Conservation (phyloP, 1,284 basidiomycete species). For the Blastosporella zonata region DNA sequence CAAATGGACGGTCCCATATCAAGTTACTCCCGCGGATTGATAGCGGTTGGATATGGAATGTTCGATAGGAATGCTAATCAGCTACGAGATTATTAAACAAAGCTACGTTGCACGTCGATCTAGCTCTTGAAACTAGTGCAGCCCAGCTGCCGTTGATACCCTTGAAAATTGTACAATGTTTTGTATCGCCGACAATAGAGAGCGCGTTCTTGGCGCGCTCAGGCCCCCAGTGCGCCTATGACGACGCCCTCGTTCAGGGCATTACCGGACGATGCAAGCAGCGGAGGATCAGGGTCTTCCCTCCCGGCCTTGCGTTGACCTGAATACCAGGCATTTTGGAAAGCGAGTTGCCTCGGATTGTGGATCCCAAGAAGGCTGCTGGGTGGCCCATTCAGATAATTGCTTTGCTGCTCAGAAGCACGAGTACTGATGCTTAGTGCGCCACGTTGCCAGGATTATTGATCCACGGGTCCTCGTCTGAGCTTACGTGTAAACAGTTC, state of each 20-base stretch:
- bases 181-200: neutral
- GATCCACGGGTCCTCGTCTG: slow-evolving; percentile 10
- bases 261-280: neutral
- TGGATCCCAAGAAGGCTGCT: neutral
- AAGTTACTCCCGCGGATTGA: slow-evolving; percentile 6
- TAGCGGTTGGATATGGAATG: neutral
- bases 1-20: slow-evolving; percentile 3
- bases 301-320: neutral
- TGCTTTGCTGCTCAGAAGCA: neutral
- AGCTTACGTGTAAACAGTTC: neutral
- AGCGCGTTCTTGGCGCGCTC: neutral
- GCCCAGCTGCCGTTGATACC: neutral
- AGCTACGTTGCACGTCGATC: neutral
- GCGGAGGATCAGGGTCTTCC: neutral
- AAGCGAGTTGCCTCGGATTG: slow-evolving; percentile 2
- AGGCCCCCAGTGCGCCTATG: neutral
- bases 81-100: neutral
- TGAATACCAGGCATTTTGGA: neutral
- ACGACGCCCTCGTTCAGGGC: neutral
- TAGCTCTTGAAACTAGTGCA: neutral
- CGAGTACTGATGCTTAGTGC: neutral
- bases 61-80: neutral
- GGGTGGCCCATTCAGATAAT: neutral
- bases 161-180: neutral
- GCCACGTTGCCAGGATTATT: slow-evolving; percentile 2